Percentiles rank a stretch among this genome's conserved stretches.
Evolutionary conservation across 164 flowering plant genomes (phyloP).

Genomic region (Sedum album): DNA sequence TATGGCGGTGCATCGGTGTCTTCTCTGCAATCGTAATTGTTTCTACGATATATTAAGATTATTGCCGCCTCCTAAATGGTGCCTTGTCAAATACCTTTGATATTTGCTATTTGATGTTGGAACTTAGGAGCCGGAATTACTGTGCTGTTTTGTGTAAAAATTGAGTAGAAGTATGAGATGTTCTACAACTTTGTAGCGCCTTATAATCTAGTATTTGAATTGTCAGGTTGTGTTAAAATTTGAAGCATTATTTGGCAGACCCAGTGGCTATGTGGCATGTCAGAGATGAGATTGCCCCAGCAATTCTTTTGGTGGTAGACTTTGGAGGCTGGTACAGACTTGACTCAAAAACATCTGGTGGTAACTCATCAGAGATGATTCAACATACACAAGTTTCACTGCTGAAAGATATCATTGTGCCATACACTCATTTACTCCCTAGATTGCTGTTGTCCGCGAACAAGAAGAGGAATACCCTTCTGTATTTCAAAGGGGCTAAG

Average conservation of each 20-base stretch:
- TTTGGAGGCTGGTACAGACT: conserved; percentile 90
- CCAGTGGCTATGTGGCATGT: conserved; percentile 99
- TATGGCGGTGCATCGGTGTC: no score
- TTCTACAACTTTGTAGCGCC: conserved; percentile 24
- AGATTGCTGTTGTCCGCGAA: conserved; percentile 48
- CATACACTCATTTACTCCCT: conserved; percentile 91
- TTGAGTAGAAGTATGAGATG: not conserved
- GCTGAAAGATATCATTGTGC: conserved; percentile 86
- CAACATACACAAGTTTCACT: conserved; percentile 86
- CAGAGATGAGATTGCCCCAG: conserved; percentile 70
- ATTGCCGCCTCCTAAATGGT: not conserved
- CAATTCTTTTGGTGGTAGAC: conserved; percentile 85
- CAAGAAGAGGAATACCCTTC: conserved; percentile 56
- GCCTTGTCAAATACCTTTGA: not conserved
- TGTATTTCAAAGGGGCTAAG: conserved; percentile 95
- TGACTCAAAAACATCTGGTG: conserved; percentile 58
- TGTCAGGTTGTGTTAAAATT: conserved; percentile 81
- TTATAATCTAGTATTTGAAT: conserved; percentile 58
- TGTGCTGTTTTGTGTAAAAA: not conserved
- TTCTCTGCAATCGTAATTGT: no score
- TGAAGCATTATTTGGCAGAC: conserved; percentile 98
- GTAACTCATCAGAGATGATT: conserved; percentile 54
- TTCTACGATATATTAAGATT: not conserved
- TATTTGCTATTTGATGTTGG: not conserved
- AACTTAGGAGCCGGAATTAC: not conserved